Base-by-base conservation (phyloP, 495 filamentous ascomycete genomes). In the Immersiella caudata region DNA sequence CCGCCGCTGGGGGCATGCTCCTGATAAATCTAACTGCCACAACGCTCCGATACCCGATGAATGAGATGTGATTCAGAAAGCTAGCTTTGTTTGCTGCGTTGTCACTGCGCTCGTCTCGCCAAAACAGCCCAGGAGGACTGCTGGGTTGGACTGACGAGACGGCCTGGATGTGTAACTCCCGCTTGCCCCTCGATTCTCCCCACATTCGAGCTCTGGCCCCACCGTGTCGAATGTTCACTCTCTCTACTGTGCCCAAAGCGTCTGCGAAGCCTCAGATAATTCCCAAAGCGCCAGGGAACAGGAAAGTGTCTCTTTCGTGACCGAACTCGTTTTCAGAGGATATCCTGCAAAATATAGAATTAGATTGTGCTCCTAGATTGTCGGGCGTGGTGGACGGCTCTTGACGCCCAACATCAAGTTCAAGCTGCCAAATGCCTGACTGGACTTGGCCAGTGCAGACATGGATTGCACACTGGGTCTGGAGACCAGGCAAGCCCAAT, bases 91-190 rank as follows among this genome's bases (percentile, higher is more conserved):
- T 52, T 33, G 3, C 8, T 2, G 14, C 40, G 16, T 46, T 14
- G 2, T 18, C 2, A 46, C 52, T n/a, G 2, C 20, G 22, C 22
- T 1, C 12, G 20, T 22, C 20, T 24, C 9, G 22, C 52, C 16
- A 26, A n/a, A 14, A 22, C 7, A 2, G 4, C 6, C 21, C 52
- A 55, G 24, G 20, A 26, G 20, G 52, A 3, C 8, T 22, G 52
- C 52, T 55, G 20, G 52, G 52, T 55, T 55, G 16, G 14, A 27
- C 59, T 52, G 52, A 52, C 21, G 61, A 51, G 61, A 62, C 61
- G 26, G 61, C 18, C 36, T 46, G 63, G 46, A 64, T 55, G 46
- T 62, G 60, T 49, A 62, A 62, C 35, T 59, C 57, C 57, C 60
- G 29, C 60, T 20, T 25, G 50, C 61, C 61, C 61, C 61, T 63